phyloP scores from a whole-genome alignment of 2,329 filamentous ascomycete genomes.

The Curvularia lunata region DNA sequence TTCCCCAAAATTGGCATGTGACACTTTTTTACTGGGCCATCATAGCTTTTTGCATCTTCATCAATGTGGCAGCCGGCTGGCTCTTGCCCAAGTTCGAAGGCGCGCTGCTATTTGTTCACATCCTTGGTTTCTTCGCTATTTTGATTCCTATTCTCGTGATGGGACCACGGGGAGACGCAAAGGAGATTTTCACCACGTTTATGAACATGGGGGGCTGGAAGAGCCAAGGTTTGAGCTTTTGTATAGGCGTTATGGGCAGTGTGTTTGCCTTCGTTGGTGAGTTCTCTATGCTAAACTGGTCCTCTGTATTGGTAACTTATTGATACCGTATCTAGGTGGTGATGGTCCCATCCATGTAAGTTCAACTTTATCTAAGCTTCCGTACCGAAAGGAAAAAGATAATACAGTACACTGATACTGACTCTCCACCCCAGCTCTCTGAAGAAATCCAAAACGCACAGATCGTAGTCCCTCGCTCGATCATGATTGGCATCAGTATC shows the following conservation, averaged over 20 bases:
- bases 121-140: conserved; percentile 59
- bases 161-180: conserved; percentile 47
- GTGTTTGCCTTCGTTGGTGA: conserved; percentile 47
- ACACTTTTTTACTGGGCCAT: conserved; percentile 58
- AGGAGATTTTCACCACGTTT: conserved; percentile 55
- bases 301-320: not conserved
- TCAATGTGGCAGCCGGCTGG: conserved; percentile 55
- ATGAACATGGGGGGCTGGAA: conserved; percentile 54
- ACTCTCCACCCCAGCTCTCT: conserved; percentile 29
- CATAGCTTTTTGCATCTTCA: conserved; percentile 46
- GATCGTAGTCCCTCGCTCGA: conserved; percentile 42
- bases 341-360: conserved; percentile 49
- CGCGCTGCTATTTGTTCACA: conserved; percentile 55
- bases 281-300: not conserved
- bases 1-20: conserved; percentile 55
- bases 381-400: not conserved
- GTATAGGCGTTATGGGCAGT: conserved; percentile 48
- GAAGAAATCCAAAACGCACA: conserved; percentile 44
- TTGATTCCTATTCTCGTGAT: conserved; percentile 55
- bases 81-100: conserved; percentile 57
- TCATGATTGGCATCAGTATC: conserved; percentile 47
- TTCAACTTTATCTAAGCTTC: not conserved
- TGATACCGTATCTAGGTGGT: conserved; percentile 14
- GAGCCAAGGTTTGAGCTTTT: conserved; percentile 51
- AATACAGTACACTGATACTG: not conserved